phyloP scores from a whole-genome alignment of 2,329 filamentous ascomycete genomes.

The Penicillium verrucosum region DNA sequence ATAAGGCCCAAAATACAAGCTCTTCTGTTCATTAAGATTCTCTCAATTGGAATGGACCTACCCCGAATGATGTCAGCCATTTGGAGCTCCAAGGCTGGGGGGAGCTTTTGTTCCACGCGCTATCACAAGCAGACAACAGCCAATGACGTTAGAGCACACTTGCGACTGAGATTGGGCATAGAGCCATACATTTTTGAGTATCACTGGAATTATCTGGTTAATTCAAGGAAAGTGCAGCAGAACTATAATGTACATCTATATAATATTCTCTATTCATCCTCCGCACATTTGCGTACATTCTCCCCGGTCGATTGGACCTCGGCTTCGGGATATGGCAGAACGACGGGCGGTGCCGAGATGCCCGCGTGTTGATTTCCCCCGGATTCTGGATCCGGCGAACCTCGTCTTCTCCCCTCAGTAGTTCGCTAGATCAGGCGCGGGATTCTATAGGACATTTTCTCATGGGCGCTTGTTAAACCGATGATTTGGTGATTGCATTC shows the following conservation, averaged over 20 bases:
- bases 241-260: neutral
- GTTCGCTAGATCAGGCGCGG: neutral
- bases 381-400: slow-evolving; percentile 29
- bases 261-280: neutral
- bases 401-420: slow-evolving; percentile 11
- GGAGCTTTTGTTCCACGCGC: neutral
- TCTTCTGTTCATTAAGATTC: neutral
- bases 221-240: neutral
- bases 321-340: slow-evolving; percentile 37
- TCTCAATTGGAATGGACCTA: neutral
- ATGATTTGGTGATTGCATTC: slow-evolving; percentile 20
- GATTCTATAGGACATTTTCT: slow-evolving; percentile 2
- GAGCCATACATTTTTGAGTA: neutral
- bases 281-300: neutral
- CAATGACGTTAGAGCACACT: neutral
- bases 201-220: neutral
- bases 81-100: neutral
- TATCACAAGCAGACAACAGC: slow-evolving; percentile 6
- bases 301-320: slow-evolving; percentile 28
- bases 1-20: neutral
- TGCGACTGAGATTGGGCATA: neutral
- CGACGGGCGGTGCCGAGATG: slow-evolving; percentile 31
- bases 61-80: neutral
- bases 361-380: slow-evolving; percentile 28
- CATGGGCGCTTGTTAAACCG: slow-evolving; percentile 1